Conservation (phyloP, 352 stramenopile species). For the Phytophthora pinifolia region DNA sequence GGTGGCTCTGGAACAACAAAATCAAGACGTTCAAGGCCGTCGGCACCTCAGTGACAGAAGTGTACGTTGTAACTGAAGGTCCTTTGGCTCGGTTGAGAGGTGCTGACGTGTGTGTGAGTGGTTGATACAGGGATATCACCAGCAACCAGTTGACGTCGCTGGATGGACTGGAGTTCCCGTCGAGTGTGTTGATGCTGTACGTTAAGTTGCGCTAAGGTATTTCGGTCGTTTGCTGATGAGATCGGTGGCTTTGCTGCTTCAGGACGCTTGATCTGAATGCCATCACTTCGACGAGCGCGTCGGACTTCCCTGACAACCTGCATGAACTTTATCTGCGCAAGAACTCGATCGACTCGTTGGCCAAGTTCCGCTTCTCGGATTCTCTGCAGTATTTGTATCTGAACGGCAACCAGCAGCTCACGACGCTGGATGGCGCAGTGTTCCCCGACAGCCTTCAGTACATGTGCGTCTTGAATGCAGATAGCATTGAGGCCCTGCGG, state of each 20-base stretch:
- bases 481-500: background rate
- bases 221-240: conserved; percentile 10
- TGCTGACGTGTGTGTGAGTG: conserved; percentile 16
- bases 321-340: conserved; percentile 31
- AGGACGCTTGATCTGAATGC: conserved; percentile 33
- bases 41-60: conserved; percentile 35
- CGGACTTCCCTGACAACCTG: conserved; percentile 24
- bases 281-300: conserved; percentile 20
- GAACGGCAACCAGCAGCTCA: conserved; percentile 45
- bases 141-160: conserved; percentile 34
- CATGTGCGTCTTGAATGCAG: conserved; percentile 21
- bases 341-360: conserved; percentile 35
- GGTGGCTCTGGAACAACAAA: conserved; percentile 46
- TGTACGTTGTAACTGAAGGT: conserved; percentile 30
- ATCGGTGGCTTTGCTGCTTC: conserved; percentile 1
- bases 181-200: conserved; percentile 27
- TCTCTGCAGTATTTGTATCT: conserved; percentile 33
- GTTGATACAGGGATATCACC: conserved; percentile 20
- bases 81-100: background rate
- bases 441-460: conserved; percentile 44
- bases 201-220: background rate
- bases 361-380: conserved; percentile 30
- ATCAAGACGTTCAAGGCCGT: conserved; percentile 39
- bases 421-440: conserved; percentile 40
- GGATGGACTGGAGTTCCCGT: conserved; percentile 26